These are phyloP conservation scores for Entomortierella chlamydospora DNA, from an alignment of 192 early-diverging fungal genomes.

Conservation along the genomic window DNA sequence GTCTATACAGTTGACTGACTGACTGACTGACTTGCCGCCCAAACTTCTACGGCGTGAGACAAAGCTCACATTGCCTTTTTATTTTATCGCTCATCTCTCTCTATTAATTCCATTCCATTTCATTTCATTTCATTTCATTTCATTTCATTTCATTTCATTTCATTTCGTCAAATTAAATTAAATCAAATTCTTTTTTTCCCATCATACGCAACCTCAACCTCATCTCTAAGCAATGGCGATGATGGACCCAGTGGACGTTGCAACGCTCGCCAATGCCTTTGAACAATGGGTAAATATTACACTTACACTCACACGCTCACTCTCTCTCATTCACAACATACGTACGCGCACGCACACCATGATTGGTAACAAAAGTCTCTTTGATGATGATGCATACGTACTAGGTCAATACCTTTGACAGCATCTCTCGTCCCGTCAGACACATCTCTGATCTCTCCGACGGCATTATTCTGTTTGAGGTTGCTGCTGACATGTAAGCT, in stretches of 20 bases:
- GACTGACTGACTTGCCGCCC: too few species aligned
- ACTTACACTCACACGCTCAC: not conserved
- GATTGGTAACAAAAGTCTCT: too few species aligned
- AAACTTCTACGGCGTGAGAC: not conserved
- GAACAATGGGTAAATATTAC: constrained; percentile 50
- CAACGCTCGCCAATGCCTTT: constrained; percentile 45
- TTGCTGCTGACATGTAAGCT: constrained; percentile 85
- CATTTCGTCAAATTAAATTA: too few species aligned
- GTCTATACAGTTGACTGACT: too few species aligned
- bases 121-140: too few species aligned
- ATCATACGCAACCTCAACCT: not conserved
- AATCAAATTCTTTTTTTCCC: not conserved
- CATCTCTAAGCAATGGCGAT: not conserved
- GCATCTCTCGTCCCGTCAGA: constrained; percentile 57
- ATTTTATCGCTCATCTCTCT: constrained; percentile 1
- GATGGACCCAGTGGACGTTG: constrained; percentile 23
- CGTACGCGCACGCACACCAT: too few species aligned
- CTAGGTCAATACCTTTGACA: constrained; percentile 75
- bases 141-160: too few species aligned
- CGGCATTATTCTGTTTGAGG: constrained; percentile 84
- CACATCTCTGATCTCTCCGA: constrained; percentile 78
- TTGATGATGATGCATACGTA: not conserved
- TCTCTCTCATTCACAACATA: not conserved
- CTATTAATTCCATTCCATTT: not conserved
- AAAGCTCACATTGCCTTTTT: not conserved